phyloP scores from a whole-genome alignment of 2,329 filamentous ascomycete genomes.

The Chrysoporthe deuterocubensis region DNA sequence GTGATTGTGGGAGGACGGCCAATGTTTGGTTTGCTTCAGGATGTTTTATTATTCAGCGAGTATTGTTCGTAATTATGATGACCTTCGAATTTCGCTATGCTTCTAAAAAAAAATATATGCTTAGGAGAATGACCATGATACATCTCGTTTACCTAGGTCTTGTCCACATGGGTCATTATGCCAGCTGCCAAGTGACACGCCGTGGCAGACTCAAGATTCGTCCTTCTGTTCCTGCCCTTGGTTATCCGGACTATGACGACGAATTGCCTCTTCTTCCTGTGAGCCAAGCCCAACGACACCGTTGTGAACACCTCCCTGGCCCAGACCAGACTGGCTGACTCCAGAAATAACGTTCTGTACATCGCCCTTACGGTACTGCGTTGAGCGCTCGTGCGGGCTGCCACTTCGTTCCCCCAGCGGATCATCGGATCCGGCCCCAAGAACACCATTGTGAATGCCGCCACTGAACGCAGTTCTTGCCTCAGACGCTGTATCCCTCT shows the following conservation, averaged over 20 bases:
- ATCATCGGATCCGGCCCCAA: conserved; percentile 6
- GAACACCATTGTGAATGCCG: conserved; percentile 9
- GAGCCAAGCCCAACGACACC: conserved; percentile 11
- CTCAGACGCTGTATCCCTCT: not conserved
- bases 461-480: not conserved
- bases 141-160: not conserved
- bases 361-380: conserved; percentile 8
- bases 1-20: no score
- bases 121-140: not conserved
- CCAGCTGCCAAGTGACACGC: not conserved
- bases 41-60: no score
- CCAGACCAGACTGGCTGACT: conserved; percentile 12
- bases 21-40: no score
- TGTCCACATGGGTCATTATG: not conserved
- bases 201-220: not conserved
- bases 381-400: conserved; percentile 10
- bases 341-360: not conserved
- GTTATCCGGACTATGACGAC: not conserved
- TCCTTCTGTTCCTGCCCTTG: not conserved
- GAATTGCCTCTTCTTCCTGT: not conserved
- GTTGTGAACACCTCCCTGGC: conserved; percentile 13
- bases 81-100: not conserved
- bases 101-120: not conserved
- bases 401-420: not conserved
- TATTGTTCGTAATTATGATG: not conserved